These are phyloP conservation scores for Ambrosiella beaveri DNA, from an alignment of 2,329 filamentous ascomycete genomes.

Conservation along the genomic window DNA sequence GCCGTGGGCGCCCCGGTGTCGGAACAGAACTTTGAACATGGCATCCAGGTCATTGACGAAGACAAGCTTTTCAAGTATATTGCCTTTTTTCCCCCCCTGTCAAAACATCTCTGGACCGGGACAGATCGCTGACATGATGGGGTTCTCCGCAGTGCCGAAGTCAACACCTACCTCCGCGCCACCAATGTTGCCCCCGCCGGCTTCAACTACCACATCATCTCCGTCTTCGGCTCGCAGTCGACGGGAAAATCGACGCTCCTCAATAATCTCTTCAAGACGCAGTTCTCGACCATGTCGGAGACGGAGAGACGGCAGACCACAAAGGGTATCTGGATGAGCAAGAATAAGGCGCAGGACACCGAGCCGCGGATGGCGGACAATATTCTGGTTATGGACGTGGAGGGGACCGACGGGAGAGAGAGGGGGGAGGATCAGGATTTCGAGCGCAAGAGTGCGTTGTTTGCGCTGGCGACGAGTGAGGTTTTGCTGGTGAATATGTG, in stretches of 20 bases:
- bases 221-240: constrained; percentile 95
- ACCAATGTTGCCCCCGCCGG: constrained; percentile 72
- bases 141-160: constrained; percentile 40
- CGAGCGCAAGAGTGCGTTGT: constrained; percentile 92
- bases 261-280: constrained; percentile 86
- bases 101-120: neutral
- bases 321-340: constrained; percentile 99
- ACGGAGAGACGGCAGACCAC: constrained; percentile 86
- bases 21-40: constrained; percentile 64
- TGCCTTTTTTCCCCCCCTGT: neutral
- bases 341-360: constrained; percentile 57
- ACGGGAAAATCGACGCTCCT: constrained; percentile 95
- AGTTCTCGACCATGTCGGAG: constrained; percentile 97
- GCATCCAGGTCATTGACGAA: constrained; percentile 82
- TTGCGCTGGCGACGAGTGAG: constrained; percentile 92
- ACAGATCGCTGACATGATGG: too few relatives aligned
- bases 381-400: constrained; percentile 97
- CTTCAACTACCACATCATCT: constrained; percentile 99
- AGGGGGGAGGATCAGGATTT: constrained; percentile 97
- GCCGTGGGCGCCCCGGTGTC: constrained; percentile 48
- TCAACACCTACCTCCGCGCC: constrained; percentile 65
- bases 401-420: constrained; percentile 91
- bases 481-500: constrained; percentile 97
- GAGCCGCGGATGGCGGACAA: constrained; percentile 72
- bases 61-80: constrained; percentile 88